These are phyloP conservation scores for Ulota crispa DNA, from an alignment of 225 moss, liverwort and hornwort genomes.

Conservation along the genomic window DNA sequence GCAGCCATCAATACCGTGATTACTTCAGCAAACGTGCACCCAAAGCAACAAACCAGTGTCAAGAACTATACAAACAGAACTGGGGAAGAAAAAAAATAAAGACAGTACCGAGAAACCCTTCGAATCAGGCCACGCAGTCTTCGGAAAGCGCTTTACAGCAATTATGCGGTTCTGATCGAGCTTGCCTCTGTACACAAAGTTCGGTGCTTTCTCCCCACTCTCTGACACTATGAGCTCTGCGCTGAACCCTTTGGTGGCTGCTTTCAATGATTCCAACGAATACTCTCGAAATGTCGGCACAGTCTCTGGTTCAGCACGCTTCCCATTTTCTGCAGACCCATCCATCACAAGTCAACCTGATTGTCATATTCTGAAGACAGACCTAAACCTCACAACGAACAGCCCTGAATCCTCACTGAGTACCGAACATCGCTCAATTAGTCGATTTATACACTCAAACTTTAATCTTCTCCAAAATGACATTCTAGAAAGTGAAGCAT, in stretches of 20 bases:
- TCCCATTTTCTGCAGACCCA: constrained; percentile 66
- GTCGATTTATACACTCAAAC: neutral
- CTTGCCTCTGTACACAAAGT: constrained; percentile 85
- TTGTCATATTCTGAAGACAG: constrained; percentile 7
- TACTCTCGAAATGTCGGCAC: constrained; percentile 84
- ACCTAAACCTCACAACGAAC: neutral
- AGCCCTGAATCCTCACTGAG: neutral
- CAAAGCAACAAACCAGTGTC: neutral
- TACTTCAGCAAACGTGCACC: neutral
- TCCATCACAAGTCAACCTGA: neutral
- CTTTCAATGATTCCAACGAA: constrained; percentile 78
- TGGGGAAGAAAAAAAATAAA: neutral
- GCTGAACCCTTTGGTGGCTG: constrained; percentile 91
- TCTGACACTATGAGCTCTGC: constrained; percentile 87
- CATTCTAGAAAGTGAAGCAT: neutral
- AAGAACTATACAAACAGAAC: neutral
- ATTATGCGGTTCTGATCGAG: constrained; percentile 86
- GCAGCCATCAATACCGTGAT: neutral
- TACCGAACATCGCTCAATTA: neutral
- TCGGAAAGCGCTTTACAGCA: constrained; percentile 93
- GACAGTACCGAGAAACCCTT: constrained; percentile 81
- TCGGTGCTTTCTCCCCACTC: constrained; percentile 95
- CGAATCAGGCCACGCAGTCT: constrained; percentile 92
- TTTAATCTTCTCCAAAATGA: neutral
- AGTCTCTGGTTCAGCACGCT: constrained; percentile 68